A percentile compares a stretch with the other conserved stretches of the same genome.
phyloP scores from a whole-genome alignment of 1,139 yeast genomes.

The Kurtzmaniella quercitrusa region DNA sequence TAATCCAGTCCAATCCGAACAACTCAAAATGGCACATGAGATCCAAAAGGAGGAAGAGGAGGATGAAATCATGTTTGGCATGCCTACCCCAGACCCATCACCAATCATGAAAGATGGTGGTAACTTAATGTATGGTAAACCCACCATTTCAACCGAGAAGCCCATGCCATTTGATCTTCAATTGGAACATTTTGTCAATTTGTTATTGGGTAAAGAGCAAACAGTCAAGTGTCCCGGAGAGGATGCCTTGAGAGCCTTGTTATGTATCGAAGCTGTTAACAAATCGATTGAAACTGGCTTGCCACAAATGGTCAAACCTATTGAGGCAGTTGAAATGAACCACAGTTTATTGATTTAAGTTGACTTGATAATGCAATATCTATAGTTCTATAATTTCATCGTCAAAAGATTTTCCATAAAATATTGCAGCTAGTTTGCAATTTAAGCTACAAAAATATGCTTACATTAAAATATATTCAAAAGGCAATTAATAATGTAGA shows the following conservation, averaged over 20 bases:
- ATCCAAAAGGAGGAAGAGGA: constrained; percentile 9
- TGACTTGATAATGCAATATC: neutral
- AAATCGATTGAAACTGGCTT: constrained; percentile 31
- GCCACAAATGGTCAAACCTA: constrained; percentile 28
- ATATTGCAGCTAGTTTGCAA: no score
- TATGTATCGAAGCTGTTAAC: constrained; percentile 39
- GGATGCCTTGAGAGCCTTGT: constrained; percentile 38
- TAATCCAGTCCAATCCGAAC: constrained; percentile 25
- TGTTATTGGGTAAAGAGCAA: constrained; percentile 29
- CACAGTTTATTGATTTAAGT: constrained; percentile 4
- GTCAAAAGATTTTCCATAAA: neutral
- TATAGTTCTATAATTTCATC: neutral
- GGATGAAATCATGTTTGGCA: constrained; percentile 11
- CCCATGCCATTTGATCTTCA: constrained; percentile 35
- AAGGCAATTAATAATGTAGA: no score
- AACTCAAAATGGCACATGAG: constrained; percentile 18
- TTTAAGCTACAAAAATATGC: no score
- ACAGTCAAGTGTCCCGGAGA: constrained; percentile 35
- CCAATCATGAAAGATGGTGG: constrained; percentile 22
- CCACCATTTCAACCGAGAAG: constrained; percentile 12
- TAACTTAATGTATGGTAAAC: constrained; percentile 7
- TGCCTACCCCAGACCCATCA: constrained; percentile 25
- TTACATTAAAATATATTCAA: no score
- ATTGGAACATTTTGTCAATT: constrained; percentile 32
- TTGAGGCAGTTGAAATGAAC: constrained; percentile 14